Evolutionary conservation across 148 eudicot species (phyloP), one percentile per base, ranked within the genome.

Genomic region (Vaccinium darrowii): DNA sequence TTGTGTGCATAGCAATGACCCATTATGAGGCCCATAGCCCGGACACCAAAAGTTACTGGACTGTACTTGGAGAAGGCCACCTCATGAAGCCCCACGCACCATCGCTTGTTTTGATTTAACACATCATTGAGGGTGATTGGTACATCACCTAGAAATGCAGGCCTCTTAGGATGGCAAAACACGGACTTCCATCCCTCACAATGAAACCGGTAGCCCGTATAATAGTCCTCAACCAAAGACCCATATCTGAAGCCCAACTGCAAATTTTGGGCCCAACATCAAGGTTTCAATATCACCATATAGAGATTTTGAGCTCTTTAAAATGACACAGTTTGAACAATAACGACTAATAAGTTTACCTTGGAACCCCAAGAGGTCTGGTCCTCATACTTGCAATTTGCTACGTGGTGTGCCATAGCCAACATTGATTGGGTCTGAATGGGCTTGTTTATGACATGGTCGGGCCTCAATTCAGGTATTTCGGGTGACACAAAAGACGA

Each of bases 161-260:
- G 87, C 82, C 92, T 87, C 3, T 87, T 82, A 0, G 97, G 97
- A 83, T 86, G 14, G 85, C 92, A 92, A 78, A 92, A 90, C 25
- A 88, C 25, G 3, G 85, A 73, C 78, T 18, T 88, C 97, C 97
- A 94, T n/a, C 97, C 97, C 51, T 90, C 90, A 84, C 97, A 89
- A 12, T 91, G 91, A 75, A 91, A 52, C 9, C 84, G 85, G 15
- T 87, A 91, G 4, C 97, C 92, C 0, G 97, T 90, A 36, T 72
- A 75, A 73, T 58, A 92, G 60, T 94, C 97, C 78, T 94, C 97
- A 8, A 90, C 90, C 77, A 94, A 83, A 0, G 95, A 90, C 51
- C 96, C 94, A 33, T 93, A 92, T 47, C 92, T 82, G 52, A 91
- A 92, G 19, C 96, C 96, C 89, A 92, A n/a, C 94, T 93, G 89